phyloP scores from a whole-genome alignment of 2,329 filamentous ascomycete species.

The Sarocladium oryzae region DNA sequence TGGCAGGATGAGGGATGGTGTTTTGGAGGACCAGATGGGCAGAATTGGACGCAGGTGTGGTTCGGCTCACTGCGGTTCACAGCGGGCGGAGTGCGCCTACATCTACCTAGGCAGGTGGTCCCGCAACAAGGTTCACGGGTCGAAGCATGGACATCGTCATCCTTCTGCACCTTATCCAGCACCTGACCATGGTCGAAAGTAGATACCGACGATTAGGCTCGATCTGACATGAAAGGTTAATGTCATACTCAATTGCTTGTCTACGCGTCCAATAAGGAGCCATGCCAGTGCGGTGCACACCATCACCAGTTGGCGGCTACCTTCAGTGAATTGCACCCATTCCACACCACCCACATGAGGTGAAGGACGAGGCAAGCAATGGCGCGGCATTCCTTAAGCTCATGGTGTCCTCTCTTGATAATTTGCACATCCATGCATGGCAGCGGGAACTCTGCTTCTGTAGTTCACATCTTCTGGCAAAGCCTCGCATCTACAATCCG shows the following conservation, averaged over 20 bases:
- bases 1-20: constrained; percentile 4
- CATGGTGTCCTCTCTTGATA: background rate
- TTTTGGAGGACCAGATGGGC: background rate
- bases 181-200: background rate
- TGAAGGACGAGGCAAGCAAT: background rate
- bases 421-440: too few relatives aligned
- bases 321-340: background rate
- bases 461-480: too few relatives aligned
- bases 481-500: too few relatives aligned
- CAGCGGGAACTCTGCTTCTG: too few relatives aligned
- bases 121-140: background rate
- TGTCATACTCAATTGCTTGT: constrained; percentile 6
- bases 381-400: background rate
- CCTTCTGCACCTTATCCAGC: constrained; percentile 7
- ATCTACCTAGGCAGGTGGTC: background rate
- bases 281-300: background rate
- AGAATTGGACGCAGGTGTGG: constrained; percentile 9
- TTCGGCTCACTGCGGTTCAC: constrained; percentile 21
- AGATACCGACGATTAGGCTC: constrained; percentile 6
- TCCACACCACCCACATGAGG: background rate
- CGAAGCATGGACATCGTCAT: background rate
- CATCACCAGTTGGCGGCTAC: background rate
- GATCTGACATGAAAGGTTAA: constrained; percentile 8
- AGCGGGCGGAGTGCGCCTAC: constrained; percentile 13
- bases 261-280: background rate